Conservation (phyloP, 2,329 filamentous ascomycete genomes). For the Hypoxylon sp. region DNA sequence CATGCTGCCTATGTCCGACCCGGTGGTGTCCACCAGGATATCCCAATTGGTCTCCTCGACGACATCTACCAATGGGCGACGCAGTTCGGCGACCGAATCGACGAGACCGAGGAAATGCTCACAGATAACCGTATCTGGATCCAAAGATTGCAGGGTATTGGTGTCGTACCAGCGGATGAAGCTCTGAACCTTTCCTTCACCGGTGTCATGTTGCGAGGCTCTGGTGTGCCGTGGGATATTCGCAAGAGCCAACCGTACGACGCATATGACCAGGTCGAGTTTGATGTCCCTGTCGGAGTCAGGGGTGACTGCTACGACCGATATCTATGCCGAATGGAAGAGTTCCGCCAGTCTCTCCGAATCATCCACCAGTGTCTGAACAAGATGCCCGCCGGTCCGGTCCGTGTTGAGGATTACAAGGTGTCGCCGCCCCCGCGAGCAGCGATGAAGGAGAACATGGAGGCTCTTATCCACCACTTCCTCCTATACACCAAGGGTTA, state of each 20-base stretch:
- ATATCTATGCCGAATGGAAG: constrained; percentile 99
- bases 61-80: constrained; percentile 99
- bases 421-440: constrained; percentile 93
- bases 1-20: constrained; percentile 98
- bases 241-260: constrained; percentile 98
- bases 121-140: constrained; percentile 99
- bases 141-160: constrained; percentile 89
- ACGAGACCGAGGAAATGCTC: constrained; percentile 98
- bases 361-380: constrained; percentile 99
- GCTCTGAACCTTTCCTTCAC: constrained; percentile 98
- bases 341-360: constrained; percentile 97
- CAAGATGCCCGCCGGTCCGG: constrained; percentile 95
- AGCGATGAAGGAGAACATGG: constrained; percentile 99
- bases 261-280: constrained; percentile 97
- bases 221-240: constrained; percentile 95
- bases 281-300: constrained; percentile 95
- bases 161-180: constrained; percentile 90
- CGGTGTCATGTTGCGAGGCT: constrained; percentile 97
- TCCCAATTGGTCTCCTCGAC: constrained; percentile 92
- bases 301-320: constrained; percentile 99
- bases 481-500: constrained; percentile 99
- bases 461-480: constrained; percentile 99
- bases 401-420: constrained; percentile 99
- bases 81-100: constrained; percentile 97
- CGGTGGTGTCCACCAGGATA: constrained; percentile 95